Evolutionary conservation across 306 rosid species (phyloP).

Genomic region (Cucurbita argyrosperma): DNA sequence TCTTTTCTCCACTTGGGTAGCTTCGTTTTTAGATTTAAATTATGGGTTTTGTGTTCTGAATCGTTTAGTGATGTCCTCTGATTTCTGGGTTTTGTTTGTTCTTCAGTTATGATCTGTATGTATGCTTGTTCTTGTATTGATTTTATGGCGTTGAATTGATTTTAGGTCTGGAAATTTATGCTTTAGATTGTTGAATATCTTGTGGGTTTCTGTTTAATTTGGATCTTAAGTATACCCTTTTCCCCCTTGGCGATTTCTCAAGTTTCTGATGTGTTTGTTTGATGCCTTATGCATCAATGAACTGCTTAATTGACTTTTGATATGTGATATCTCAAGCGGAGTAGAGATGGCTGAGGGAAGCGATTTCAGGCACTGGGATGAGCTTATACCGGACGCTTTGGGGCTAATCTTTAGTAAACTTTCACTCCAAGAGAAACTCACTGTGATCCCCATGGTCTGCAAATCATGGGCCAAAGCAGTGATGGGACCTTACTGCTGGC

Average conservation of each 20-base stretch:
- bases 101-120: neutral
- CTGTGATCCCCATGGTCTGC: slow-evolving; percentile 80
- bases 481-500: slow-evolving; percentile 86
- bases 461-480: slow-evolving; percentile 86
- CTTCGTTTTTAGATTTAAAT: neutral
- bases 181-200: neutral
- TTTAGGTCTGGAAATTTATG: neutral
- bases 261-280: neutral
- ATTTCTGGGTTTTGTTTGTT: neutral
- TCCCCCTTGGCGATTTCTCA: neutral
- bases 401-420: slow-evolving; percentile 76
- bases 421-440: slow-evolving; percentile 55
- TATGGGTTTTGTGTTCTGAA: neutral
- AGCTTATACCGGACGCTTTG: slow-evolving; percentile 77
- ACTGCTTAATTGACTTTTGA: neutral
- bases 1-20: neutral
- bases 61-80: neutral
- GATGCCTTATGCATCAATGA: neutral
- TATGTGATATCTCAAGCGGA: neutral
- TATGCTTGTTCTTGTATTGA: neutral
- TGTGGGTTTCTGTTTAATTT: neutral
- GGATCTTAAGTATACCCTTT: neutral
- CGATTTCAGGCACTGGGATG: slow-evolving; percentile 72
- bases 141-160: neutral
- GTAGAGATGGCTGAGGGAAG: slow-evolving; percentile 51